Base-by-base conservation (phyloP, 148 eudicot species). In the Spergularia bocconei region DNA sequence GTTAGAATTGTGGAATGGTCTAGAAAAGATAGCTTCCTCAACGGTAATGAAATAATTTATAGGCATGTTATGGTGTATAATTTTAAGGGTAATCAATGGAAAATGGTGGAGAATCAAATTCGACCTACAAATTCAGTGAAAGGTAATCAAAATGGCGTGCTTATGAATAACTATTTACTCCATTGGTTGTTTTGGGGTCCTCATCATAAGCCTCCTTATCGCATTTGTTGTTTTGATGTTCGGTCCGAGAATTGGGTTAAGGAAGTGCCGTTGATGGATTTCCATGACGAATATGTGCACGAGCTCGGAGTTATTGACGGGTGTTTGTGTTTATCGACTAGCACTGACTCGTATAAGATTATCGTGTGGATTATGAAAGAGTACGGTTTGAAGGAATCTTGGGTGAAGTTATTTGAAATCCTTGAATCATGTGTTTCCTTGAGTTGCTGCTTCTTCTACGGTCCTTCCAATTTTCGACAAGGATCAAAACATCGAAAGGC, bases 211-310 rank as follows among this genome's bases (percentile, higher is more conserved):
- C 6, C 3, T n/a, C n/a, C n/a, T n/a, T n/a, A n/a, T 41, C 47
- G 47, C 5, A 41, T 69, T 50, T 11, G 58, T 13, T n/a, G 59
- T 11, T 51, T 69, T 69, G 41, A 69, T 69, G 13, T 55, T 11
- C 36, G 23, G 8, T 70, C 61, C 8, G 17, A 15, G 0, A 3
- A 54, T 7, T 70, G 73, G 73, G 55, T 2, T 29, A 55, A 2
- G 9, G 23, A n/a, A 6, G n/a, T 70, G 19, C 21, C 44, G 15
- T 70, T 70, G 50, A 58, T 59, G 10, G 59, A 70, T 70, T 70
- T 52, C 11, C 12, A 52, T 52, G 55, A 29, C 33, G 2, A 52
- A 11, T 12, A 11, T 52, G 55, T 12, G 16, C 15, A 12, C 13
- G 3, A 12, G 15, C 55, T 52, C 4, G 55, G 55, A 11, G 55